A percentile compares a stretch with the other conserved stretches of the same genome.
phyloP scores from a whole-genome alignment of 129 eudicot genomes.

The Saposhnikovia divaricata region DNA sequence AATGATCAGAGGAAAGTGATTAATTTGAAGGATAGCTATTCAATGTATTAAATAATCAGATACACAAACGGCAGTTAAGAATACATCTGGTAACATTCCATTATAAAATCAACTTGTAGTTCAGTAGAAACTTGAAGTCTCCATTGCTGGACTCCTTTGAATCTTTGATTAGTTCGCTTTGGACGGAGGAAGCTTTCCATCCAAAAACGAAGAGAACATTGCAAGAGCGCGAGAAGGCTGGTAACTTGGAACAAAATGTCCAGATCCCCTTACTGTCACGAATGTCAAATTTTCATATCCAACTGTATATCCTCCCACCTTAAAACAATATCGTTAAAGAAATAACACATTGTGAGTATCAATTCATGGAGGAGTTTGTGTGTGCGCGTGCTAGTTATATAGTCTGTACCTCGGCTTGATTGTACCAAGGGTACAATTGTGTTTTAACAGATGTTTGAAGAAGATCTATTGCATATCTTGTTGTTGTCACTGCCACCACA shows the following conservation, averaged over 20 bases:
- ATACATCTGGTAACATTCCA: no score
- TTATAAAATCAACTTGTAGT: no score
- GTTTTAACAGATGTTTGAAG: slow-evolving; percentile 37
- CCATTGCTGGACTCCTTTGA: no score
- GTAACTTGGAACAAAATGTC: slow-evolving; percentile 61
- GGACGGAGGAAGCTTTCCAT: slow-evolving; percentile 39
- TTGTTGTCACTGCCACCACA: slow-evolving; percentile 42
- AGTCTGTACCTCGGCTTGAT: slow-evolving; percentile 37
- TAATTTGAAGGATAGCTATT: no score
- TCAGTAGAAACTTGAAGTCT: no score
- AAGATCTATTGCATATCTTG: slow-evolving; percentile 30
- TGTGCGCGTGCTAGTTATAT: not conserved
- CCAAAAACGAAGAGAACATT: slow-evolving; percentile 42
- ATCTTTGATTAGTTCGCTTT: not conserved
- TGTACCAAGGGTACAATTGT: slow-evolving; percentile 49
- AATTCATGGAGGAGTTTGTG: not conserved
- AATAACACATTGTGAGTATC: not conserved
- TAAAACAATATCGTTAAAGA: not conserved
- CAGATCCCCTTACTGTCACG: slow-evolving; percentile 19
- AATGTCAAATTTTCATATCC: slow-evolving; percentile 48
- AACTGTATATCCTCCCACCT: slow-evolving; percentile 58
- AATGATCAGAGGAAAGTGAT: no score
- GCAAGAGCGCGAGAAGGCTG: slow-evolving; percentile 51
- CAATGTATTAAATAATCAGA: no score
- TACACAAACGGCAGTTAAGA: no score